These are phyloP conservation scores for Iodosphaeria phyllophila DNA, from an alignment of 2,329 filamentous ascomycete genomes.

Conservation along the genomic window DNA sequence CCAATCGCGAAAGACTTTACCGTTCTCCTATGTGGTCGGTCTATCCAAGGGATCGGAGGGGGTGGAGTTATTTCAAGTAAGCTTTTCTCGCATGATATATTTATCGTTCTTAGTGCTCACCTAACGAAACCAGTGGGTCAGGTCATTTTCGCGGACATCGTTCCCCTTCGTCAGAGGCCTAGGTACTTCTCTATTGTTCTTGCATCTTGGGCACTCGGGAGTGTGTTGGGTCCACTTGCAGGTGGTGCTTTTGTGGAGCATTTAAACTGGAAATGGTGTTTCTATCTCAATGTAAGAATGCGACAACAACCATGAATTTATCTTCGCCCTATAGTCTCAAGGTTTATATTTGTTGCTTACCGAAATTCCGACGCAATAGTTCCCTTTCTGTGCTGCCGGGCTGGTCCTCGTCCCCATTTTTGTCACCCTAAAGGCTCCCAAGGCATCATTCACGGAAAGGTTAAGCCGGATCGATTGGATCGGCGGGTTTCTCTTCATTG, in stretches of 20 bases:
- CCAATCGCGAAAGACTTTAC: conserved; percentile 2
- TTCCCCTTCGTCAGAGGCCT: conserved; percentile 6
- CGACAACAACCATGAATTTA: too few relatives aligned
- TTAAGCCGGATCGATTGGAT: conserved; percentile 22
- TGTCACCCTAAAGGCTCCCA: conserved; percentile 4
- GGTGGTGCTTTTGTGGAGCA: conserved; percentile 5
- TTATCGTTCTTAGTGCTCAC: too few relatives aligned
- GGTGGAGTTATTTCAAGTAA: conserved; percentile 4
- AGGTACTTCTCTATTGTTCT: conserved; percentile 4
- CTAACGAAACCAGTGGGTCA: too few relatives aligned
- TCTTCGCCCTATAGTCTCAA: neutral
- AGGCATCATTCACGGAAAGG: conserved; percentile 1
- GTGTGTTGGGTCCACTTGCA: conserved; percentile 4
- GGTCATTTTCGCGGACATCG: conserved; percentile 4
- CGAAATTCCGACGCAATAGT: neutral
- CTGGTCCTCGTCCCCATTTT: conserved; percentile 5
- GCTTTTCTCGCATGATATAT: too few relatives aligned
- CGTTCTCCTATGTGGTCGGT: conserved; percentile 3
- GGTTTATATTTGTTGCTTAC: neutral
- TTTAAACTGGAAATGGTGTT: conserved; percentile 5
- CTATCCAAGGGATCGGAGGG: conserved; percentile 4
- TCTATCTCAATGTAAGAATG: conserved; percentile 5
- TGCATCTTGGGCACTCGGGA: conserved; percentile 5
- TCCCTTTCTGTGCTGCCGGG: conserved; percentile 6
- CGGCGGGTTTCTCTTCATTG: conserved; percentile 26